Base-by-base conservation (phyloP, 768 basidiomycete genomes). In the Tylopilus felleus region DNA sequence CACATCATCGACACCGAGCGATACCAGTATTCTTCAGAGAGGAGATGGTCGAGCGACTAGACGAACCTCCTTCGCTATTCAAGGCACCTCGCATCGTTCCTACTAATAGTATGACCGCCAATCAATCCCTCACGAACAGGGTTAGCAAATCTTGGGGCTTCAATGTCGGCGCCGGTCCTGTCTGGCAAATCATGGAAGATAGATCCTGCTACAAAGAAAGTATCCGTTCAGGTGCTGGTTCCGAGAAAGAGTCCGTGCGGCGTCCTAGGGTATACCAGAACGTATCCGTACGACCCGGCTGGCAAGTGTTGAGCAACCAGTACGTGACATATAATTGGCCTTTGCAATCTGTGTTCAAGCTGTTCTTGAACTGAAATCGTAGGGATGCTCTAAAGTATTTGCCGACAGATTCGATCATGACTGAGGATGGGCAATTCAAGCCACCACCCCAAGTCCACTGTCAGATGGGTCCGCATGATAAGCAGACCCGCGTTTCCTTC, bases 111-210 rank as follows among this genome's bases (percentile, higher is more conserved):
- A 82, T 83, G 65, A 83, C 82, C 1, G 66, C 79, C 45, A 73
- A 73, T 47, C 54, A 71, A 1, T 73, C 72, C 28, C 70, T 86
- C 38, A 75, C 75, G 2, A 78, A 80, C 47, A 76, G 85, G 41
- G 55, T 87, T 9, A 83, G 77, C 60, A 88, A 84, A 61, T 75
- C 85, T 0, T 88, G 84, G 85, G 83, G 86, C 0, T 83, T 80
- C 61, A 89, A 88, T 58, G 80, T 88, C 14, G 88, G 90, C 4
- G 66, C 81, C 3, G 90, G 91, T 0, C 88, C 90, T 1, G 61
- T 90, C 7, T 93, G 90, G 89, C 85, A 91, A 54, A 68, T 91
- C 33, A 69, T 80, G 40, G 91, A 93, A 63, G 91, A 93, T 58
- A 71, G 88, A 47, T 81, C 79, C 1, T 93, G 86, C 80, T 92